Percentiles rank a stretch among this genome's conserved stretches.
Evolutionary conservation across 2,329 filamentous ascomycete species (phyloP).

Genomic region (Byssoonygena ceratinophila): DNA sequence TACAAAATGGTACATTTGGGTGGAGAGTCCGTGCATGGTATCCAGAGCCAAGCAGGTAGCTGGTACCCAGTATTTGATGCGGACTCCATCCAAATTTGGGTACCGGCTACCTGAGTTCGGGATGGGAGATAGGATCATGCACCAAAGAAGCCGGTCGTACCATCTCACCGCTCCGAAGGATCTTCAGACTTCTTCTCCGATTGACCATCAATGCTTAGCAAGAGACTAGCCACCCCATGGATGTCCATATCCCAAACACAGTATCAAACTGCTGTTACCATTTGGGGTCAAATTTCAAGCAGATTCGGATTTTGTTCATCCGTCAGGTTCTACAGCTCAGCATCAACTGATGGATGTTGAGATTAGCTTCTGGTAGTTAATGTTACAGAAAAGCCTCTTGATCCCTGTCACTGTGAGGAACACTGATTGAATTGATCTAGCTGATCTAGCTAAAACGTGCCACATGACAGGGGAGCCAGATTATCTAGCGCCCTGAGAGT

Average conservation of each 20-base stretch:
- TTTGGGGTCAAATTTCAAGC: background rate
- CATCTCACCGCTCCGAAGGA: constrained; percentile 7
- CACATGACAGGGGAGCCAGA: too few relatives aligned
- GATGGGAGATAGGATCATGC: background rate
- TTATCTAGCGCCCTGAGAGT: too few relatives aligned
- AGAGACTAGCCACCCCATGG: too few relatives aligned
- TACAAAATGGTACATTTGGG: constrained; percentile 1
- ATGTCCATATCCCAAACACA: background rate
- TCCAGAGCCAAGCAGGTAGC: background rate
- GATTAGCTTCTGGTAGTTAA: too few relatives aligned
- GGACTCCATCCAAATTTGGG: background rate
- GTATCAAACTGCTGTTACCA: background rate
- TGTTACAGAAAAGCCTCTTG: too few relatives aligned
- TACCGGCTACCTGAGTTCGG: constrained; percentile 3
- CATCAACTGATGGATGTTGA: too few relatives aligned
- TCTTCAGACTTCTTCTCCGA: constrained; percentile 5
- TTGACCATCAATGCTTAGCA: background rate
- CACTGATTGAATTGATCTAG: too few relatives aligned
- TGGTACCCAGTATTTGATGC: too few relatives aligned
- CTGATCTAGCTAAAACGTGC: too few relatives aligned
- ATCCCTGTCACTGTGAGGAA: too few relatives aligned
- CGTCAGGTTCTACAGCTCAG: background rate
- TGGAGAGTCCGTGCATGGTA: background rate
- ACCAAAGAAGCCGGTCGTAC: constrained; percentile 7
- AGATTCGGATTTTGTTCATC: background rate